Conservation (phyloP, 257 asterid genomes). For the Petunia axillaris region DNA sequence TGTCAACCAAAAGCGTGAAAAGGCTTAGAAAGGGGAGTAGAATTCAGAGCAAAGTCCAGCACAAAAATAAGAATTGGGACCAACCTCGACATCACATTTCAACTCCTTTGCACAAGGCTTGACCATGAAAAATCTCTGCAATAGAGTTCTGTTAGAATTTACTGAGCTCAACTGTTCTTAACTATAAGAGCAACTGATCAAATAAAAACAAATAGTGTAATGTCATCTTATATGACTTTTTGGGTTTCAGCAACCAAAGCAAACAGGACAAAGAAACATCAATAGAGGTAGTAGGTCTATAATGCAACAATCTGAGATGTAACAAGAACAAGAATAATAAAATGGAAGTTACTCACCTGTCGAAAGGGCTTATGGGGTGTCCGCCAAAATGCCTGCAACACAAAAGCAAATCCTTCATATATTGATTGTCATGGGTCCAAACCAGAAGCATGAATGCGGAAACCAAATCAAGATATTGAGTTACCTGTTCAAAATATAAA, state of each 20-base stretch:
- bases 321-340: background rate
- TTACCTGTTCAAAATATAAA: slow-evolving; percentile 89
- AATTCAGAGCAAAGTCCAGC: background rate
- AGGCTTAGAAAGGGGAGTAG: background rate
- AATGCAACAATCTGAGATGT: background rate
- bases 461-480: background rate
- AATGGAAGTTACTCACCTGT: slow-evolving; percentile 56
- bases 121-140: slow-evolving; percentile 96
- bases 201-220: background rate
- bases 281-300: background rate
- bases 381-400: slow-evolving; percentile 90
- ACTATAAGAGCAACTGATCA: slow-evolving; percentile 24
- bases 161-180: slow-evolving; percentile 29
- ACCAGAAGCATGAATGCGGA: background rate
- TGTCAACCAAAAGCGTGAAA: slow-evolving; percentile 13
- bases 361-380: slow-evolving; percentile 93
- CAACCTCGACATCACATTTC: slow-evolving; percentile 98
- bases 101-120: slow-evolving; percentile 98
- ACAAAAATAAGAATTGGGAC: slow-evolving; percentile 25
- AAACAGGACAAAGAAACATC: background rate
- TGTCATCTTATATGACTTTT: background rate
- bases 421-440: background rate
- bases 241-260: slow-evolving; percentile 12
- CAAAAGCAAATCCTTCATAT: slow-evolving; percentile 20
- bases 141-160: slow-evolving; percentile 9